phyloP scores from a whole-genome alignment of 2,329 filamentous ascomycete genomes.

The Arthrobotrys musiformis region DNA sequence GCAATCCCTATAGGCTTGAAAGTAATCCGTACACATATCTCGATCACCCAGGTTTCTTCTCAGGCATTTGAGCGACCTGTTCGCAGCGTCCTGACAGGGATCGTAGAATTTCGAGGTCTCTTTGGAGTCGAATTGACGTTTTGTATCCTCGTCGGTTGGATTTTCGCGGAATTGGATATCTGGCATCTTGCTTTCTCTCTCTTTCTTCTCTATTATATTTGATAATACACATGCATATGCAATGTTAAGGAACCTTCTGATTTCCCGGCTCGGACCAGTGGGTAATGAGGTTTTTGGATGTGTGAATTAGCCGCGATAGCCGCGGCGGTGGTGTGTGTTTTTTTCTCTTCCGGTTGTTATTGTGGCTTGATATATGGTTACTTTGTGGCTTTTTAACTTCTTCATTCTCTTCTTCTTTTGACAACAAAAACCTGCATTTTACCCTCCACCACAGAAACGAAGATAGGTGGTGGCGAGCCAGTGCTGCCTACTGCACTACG shows the following conservation, averaged over 20 bases:
- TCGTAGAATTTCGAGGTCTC: constrained; percentile 89
- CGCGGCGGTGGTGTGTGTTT: constrained; percentile 4
- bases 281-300: constrained; percentile 13
- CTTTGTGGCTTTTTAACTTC: not conserved
- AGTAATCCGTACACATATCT: constrained; percentile 92
- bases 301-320: constrained; percentile 46
- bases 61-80: constrained; percentile 85
- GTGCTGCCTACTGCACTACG: not conserved
- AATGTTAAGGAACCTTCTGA: no score
- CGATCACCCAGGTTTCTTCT: constrained; percentile 87
- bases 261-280: no score
- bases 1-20: constrained; percentile 95
- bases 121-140: constrained; percentile 80
- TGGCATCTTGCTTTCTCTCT: constrained; percentile 25
- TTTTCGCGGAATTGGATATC: constrained; percentile 59
- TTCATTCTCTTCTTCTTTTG: not conserved
- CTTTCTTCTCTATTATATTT: not conserved
- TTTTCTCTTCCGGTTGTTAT: not conserved
- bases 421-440: not conserved
- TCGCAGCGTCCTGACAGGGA: constrained; percentile 91
- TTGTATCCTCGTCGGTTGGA: constrained; percentile 71
- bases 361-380: constrained; percentile 20
- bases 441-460: not conserved
- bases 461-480: no score
- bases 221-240: no score